phyloP scores from a whole-genome alignment of 2,329 filamentous ascomycete genomes.

The Claviceps sp. region DNA sequence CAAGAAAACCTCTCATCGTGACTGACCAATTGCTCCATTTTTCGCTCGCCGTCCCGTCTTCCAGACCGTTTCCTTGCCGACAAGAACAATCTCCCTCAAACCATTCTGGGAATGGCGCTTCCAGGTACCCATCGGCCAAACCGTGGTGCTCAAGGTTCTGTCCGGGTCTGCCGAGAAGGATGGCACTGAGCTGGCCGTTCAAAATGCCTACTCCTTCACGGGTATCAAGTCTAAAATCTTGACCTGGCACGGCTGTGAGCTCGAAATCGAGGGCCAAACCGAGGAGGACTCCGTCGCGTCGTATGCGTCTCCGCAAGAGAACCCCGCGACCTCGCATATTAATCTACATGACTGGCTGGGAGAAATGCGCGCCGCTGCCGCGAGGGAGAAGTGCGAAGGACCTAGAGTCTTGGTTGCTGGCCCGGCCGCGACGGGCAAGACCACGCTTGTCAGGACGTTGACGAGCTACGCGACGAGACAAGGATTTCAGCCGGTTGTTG shows the following conservation, averaged over 20 bases:
- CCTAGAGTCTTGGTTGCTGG: conserved; percentile 81
- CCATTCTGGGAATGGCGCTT: conserved; percentile 69
- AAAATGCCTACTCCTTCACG: conserved; percentile 66
- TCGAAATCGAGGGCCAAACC: conserved; percentile 59
- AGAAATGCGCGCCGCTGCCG: conserved; percentile 50
- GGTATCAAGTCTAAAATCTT: conserved; percentile 78
- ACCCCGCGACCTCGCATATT: conserved; percentile 64
- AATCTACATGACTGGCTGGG: conserved; percentile 85
- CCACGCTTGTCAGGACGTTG: conserved; percentile 62
- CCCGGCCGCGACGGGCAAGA: conserved; percentile 68
- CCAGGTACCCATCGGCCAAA: conserved; percentile 43
- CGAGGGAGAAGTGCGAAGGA: conserved; percentile 36
- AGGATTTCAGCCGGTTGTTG: conserved; percentile 62
- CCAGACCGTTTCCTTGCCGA: conserved; percentile 25
- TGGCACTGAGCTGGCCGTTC: conserved; percentile 79
- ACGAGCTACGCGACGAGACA: conserved; percentile 66
- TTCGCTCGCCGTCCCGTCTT: neutral
- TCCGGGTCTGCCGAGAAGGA: conserved; percentile 85
- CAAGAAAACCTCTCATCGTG: neutral
- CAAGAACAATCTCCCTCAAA: conserved; percentile 38
- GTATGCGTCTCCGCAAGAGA: conserved; percentile 58
- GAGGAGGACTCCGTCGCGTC: conserved; percentile 45
- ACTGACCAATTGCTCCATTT: neutral
- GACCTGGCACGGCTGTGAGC: conserved; percentile 79
- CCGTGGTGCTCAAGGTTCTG: conserved; percentile 46